A percentile compares a stretch with the other conserved stretches of the same genome.
phyloP scores from a whole-genome alignment of 495 filamentous ascomycete species.

The Saxispiralis lemnorum region DNA sequence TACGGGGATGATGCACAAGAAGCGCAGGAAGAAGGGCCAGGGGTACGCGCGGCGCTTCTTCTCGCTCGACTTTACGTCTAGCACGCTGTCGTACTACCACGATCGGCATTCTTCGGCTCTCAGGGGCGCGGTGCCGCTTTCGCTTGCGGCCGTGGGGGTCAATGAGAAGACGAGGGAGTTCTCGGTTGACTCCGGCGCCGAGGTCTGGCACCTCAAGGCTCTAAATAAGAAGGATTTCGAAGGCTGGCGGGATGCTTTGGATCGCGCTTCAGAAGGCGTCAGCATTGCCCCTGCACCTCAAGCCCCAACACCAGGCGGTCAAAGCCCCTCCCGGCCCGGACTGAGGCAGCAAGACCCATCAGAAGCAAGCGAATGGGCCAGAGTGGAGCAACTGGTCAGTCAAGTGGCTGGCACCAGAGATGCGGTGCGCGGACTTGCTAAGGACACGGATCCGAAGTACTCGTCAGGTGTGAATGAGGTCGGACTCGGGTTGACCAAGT shows the following conservation, averaged over 20 bases:
- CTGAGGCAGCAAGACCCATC: conserved; percentile 18
- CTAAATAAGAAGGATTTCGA: conserved; percentile 64
- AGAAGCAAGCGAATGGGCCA: conserved; percentile 71
- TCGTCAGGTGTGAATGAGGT: conserved; percentile 13
- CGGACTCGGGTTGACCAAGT: conserved; percentile 17
- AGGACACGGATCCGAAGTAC: conserved; percentile 57
- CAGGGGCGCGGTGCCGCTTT: conserved; percentile 79
- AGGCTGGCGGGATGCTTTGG: conserved; percentile 71
- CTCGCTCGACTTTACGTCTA: conserved; percentile 78
- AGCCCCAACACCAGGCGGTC: conserved; percentile 20
- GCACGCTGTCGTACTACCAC: conserved; percentile 87
- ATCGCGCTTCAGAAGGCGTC: conserved; percentile 43
- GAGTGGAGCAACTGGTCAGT: conserved; percentile 65
- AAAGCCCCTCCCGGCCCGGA: conserved; percentile 21
- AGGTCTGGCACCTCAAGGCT: conserved; percentile 91
- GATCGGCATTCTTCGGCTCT: conserved; percentile 79
- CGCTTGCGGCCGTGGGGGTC: conserved; percentile 73
- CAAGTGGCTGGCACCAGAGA: conserved; percentile 75
- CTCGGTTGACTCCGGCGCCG: conserved; percentile 87
- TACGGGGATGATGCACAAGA: conserved; percentile 70
- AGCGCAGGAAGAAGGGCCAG: conserved; percentile 79
- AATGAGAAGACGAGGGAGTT: conserved; percentile 78
- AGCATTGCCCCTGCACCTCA: neutral
- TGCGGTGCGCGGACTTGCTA: conserved; percentile 65
- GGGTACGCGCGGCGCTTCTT: conserved; percentile 88